Evolutionary conservation across 2,329 filamentous ascomycete genomes (phyloP), one percentile per base, ranked within the genome.

Genomic region (Paecilomyces sp.): DNA sequence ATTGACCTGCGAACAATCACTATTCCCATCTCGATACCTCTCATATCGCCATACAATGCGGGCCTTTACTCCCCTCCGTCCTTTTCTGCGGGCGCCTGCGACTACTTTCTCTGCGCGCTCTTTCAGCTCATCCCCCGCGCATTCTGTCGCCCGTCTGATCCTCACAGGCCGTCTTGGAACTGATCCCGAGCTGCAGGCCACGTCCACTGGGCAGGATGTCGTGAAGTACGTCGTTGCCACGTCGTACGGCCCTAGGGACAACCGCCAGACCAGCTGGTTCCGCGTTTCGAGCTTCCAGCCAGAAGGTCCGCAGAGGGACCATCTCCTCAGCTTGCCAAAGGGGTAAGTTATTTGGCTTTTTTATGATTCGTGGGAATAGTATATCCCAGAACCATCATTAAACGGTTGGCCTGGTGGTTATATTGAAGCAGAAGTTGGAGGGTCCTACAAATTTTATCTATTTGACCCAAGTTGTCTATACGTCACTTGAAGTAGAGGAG

Each of bases 241-340:
- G 68, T 87, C 80, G 74, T 75, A 74, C 61, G 91, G 91, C 13
- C 77, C 81, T 62, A 80, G 78, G 65, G 88, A 93, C 15, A 89
- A 90, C 76, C 82, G 85, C 71, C 83, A 86, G 72, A 90, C 89
- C 31, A 94, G 88, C 81, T 97, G 90, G 89, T 97, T 95, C 83
- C 83, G 82, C 60, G 81, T 97, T 58, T 81, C 86, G 34, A 86
- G 82, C 78, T 97, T 97, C 73, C 67, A 79, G 57, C 78, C 80
- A 13, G 86, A 90, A 64, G 90, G 74, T n/a, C 76, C 83, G 56
- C 81, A 83, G 72, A 87, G 88, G 70, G 90, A 96, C 63, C 88
- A 84, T 70, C 73, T 96, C 67, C 78, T 90, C 70, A 80, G 77
- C 69, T 76, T 97, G 75, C 85, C 86, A 58, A 97, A 97, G 81